Percentiles rank a stretch among this genome's conserved stretches.
phyloP scores from a whole-genome alignment of 176 grass and related monocot species.

The Carex cristatella region DNA sequence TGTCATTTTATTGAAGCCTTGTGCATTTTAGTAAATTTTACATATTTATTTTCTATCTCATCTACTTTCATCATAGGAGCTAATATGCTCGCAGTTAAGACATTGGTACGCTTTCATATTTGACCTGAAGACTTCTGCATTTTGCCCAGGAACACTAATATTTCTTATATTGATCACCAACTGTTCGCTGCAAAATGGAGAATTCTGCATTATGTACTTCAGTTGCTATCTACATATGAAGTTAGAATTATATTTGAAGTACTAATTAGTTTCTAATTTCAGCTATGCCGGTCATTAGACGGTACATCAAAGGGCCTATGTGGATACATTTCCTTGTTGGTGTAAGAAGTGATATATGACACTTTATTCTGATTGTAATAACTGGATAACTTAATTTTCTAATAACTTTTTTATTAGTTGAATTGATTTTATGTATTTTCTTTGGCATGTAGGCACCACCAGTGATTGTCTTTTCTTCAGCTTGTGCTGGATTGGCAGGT shows the following conservation, averaged over 20 bases:
- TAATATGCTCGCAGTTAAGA: not conserved
- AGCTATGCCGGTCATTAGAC: slow-evolving; percentile 78
- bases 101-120: not conserved
- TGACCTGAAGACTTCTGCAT: not conserved
- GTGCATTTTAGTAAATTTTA: not conserved
- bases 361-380: not conserved
- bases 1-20: not conserved
- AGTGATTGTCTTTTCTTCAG: slow-evolving; percentile 89
- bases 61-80: not conserved
- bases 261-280: slow-evolving; percentile 23
- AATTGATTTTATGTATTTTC: not conserved
- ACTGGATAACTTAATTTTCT: not conserved
- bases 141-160: not conserved
- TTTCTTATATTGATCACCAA: not conserved
- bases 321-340: slow-evolving; percentile 97
- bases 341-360: slow-evolving; percentile 41
- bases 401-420: not conserved
- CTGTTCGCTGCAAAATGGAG: not conserved
- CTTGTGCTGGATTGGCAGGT: slow-evolving; percentile 98
- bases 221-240: not conserved
- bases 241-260: not conserved
- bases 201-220: not conserved
- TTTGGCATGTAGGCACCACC: slow-evolving; percentile 58
- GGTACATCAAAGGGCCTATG: slow-evolving; percentile 80
- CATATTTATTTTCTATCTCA: not conserved